Conservation (phyloP, 352 stramenopile genomes). For the Phytophthora syringae region DNA sequence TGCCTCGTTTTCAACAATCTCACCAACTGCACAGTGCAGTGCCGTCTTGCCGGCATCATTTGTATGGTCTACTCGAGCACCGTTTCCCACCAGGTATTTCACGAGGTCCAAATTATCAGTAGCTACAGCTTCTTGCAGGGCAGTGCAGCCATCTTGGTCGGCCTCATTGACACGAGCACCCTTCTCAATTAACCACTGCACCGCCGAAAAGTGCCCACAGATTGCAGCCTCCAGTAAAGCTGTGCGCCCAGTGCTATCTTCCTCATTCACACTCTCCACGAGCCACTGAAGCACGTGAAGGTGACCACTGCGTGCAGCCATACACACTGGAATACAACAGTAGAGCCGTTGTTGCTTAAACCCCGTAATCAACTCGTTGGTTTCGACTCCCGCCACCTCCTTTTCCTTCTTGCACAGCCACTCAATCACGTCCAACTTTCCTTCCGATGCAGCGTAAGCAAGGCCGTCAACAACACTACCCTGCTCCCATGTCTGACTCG, state of each 20-base stretch:
- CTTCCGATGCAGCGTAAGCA: background rate
- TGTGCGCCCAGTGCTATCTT: background rate
- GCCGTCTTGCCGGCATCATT: background rate
- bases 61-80: background rate
- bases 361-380: background rate
- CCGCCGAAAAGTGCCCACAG: background rate
- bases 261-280: slow-evolving; percentile 1
- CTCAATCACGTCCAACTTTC: slow-evolving; percentile 10
- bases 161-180: background rate
- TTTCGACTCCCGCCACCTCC: background rate
- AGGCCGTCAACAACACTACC: background rate
- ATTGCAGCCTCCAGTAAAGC: background rate
- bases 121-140: background rate
- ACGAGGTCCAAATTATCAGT: background rate
- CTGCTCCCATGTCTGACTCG: too few species aligned
- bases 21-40: background rate
- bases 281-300: slow-evolving; percentile 4
- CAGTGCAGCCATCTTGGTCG: background rate
- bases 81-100: background rate
- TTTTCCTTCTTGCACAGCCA: slow-evolving; percentile 1
- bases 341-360: background rate
- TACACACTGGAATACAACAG: too few species aligned
- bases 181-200: slow-evolving; percentile 1
- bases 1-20: too few species aligned
- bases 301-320: background rate